Base-by-base conservation (phyloP, 306 rosid genomes). In the Malus sieversii region DNA sequence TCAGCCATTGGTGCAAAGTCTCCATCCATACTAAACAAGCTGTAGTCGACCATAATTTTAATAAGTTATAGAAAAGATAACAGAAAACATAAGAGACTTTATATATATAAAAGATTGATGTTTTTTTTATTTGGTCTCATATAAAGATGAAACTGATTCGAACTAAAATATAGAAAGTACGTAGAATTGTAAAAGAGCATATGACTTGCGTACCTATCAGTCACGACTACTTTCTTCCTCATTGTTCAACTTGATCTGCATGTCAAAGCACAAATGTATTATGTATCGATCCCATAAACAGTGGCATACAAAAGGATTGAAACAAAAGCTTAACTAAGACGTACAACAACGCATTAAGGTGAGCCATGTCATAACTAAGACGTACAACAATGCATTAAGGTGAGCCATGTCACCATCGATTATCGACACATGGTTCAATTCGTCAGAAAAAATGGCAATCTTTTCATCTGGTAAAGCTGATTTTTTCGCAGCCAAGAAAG, bases 11-110 rank as follows among this genome's bases (percentile, higher is more conserved):
- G 96, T 57, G 97, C 97, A 75, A 82, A 92, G 87, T 95, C 98
- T 59, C 98, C 98, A 80, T 95, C 97, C 98, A 95, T 95, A 85
- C 98, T 95, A 86, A 95, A 95, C 89, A 95, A 85, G 88, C 98
- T 95, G 92, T 44, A 30, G 33, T 73, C 45, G 45, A 40, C 45
- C 45, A 40, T 40, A 40, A 40, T 40, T 40, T 40, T 40, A 40
- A 40, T 29, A 74, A 22, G 52, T 75, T 22, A 64, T 48, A 27
- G 52, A 6, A 61, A 73, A 76, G 52, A 72, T 46, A 57, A 62
- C 27, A 57, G 25, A 57, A 18, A 57, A 57, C 16, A 52, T 15
- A n/a, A n/a, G 10, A 57, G 11, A 57, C 13, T 57, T n/a, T n/a
- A n/a, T n/a, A 8, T 40, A 40, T n/a, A 40, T 40, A 40, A 8